Conservation (phyloP, 2,329 filamentous ascomycete genomes). For the Zarea fungicola region DNA sequence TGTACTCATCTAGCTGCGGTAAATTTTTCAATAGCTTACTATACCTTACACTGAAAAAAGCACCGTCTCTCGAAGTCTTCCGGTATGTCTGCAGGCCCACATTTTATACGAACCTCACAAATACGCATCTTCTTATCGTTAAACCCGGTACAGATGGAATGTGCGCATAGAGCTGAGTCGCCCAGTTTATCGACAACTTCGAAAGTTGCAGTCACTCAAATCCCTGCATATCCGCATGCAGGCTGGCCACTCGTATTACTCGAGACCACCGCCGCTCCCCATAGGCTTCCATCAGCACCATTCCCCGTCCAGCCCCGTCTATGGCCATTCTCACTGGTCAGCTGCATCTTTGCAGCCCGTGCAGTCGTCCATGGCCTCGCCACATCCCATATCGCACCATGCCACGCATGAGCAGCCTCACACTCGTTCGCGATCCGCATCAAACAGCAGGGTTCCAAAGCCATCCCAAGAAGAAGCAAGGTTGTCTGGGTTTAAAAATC, state of each 20-base stretch:
- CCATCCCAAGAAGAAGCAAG: slow-evolving; percentile 44
- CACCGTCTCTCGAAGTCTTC: slow-evolving; percentile 51
- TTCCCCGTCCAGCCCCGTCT: not conserved
- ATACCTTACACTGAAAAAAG: slow-evolving; percentile 50
- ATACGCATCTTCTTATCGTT: not conserved
- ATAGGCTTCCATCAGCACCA: slow-evolving; percentile 11
- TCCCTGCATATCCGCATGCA: slow-evolving; percentile 56
- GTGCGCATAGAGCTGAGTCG: slow-evolving; percentile 58
- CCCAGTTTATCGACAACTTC: slow-evolving; percentile 51
- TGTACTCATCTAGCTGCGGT: slow-evolving; percentile 51
- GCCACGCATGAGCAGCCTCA: slow-evolving; percentile 11
- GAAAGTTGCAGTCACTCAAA: slow-evolving; percentile 46
- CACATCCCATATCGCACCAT: slow-evolving; percentile 8
- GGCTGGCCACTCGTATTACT: slow-evolving; percentile 50
- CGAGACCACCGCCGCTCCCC: slow-evolving; percentile 40
- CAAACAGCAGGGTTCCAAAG: slow-evolving; percentile 31
- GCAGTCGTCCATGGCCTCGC: slow-evolving; percentile 16
- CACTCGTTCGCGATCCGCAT: slow-evolving; percentile 29
- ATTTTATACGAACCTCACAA: not conserved
- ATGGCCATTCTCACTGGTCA: slow-evolving; percentile 22
- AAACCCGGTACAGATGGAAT: slow-evolving; percentile 47
- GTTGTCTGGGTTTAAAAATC: slow-evolving; percentile 50
- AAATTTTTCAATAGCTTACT: slow-evolving; percentile 61
- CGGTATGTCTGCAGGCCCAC: slow-evolving; percentile 34
- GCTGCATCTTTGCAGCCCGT: slow-evolving; percentile 19